phyloP scores from a whole-genome alignment of 192 early-diverging fungal genomes.

The Phlyctochytrium bullatum region DNA sequence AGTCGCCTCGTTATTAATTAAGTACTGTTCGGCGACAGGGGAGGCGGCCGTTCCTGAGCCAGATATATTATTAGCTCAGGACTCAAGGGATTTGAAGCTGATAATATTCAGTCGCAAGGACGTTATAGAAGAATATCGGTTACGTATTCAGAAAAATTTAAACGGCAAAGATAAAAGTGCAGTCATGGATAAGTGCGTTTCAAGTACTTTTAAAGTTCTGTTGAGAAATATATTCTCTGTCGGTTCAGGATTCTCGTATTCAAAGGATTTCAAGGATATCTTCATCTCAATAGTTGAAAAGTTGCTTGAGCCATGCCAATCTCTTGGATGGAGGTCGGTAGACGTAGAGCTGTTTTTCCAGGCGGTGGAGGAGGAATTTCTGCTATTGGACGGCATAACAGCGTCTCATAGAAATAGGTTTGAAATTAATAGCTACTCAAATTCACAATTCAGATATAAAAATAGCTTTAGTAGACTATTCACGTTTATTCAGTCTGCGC shows the following conservation, averaged over 20 bases:
- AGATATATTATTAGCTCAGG: slow-evolving; percentile 41
- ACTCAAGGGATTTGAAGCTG: slow-evolving; percentile 42
- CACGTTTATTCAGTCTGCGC: too few relatives aligned
- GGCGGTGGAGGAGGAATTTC: slow-evolving; percentile 1
- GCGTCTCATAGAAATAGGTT: not conserved
- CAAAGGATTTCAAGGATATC: slow-evolving; percentile 45
- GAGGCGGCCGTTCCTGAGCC: slow-evolving; percentile 35
- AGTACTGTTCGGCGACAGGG: slow-evolving; percentile 35
- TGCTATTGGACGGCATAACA: not conserved
- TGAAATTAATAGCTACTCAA: not conserved
- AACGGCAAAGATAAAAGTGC: not conserved
- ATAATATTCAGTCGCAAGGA: slow-evolving; percentile 45
- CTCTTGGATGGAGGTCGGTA: slow-evolving; percentile 1
- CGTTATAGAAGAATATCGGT: slow-evolving; percentile 38
- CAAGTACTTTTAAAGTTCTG: slow-evolving; percentile 34
- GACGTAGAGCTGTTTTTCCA: slow-evolving; percentile 9
- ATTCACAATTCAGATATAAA: not conserved
- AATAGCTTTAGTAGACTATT: too few relatives aligned
- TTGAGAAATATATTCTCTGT: slow-evolving; percentile 37
- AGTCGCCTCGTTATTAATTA: slow-evolving; percentile 40
- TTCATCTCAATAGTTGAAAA: slow-evolving; percentile 41
- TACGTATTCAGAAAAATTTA: not conserved
- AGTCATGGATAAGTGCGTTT: slow-evolving; percentile 20
- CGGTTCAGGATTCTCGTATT: slow-evolving; percentile 29
- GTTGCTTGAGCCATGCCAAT: slow-evolving; percentile 37